Conservation (phyloP, 2,329 filamentous ascomycete genomes). For the Zopfia rhizophila region DNA sequence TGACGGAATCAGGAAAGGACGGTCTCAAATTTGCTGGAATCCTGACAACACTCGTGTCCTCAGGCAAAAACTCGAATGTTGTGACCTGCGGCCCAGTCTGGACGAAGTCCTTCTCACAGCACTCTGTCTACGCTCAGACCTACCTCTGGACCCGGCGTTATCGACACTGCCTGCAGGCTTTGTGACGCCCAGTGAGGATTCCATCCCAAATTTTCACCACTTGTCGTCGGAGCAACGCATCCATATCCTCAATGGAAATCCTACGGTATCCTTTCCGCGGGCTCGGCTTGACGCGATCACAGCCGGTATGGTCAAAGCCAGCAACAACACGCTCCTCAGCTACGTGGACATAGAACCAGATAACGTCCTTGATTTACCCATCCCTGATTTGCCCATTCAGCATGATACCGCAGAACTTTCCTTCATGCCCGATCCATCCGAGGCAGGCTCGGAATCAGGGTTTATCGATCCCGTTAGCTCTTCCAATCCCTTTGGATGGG, state of each 20-base stretch:
- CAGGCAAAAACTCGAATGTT: slow-evolving; percentile 10
- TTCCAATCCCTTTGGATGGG: slow-evolving; percentile 1
- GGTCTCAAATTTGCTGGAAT: slow-evolving; percentile 6
- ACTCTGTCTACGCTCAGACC: slow-evolving; percentile 4
- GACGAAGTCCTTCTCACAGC: slow-evolving; percentile 5
- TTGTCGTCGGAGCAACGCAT: background rate
- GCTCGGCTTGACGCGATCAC: background rate
- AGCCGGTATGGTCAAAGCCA: background rate
- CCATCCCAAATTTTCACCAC: background rate
- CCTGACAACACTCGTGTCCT: slow-evolving; percentile 8
- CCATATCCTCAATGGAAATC: background rate
- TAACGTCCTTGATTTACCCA: background rate
- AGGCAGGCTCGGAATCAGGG: no score
- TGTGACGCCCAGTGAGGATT: slow-evolving; percentile 6
- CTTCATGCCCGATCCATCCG: background rate
- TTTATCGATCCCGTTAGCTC: slow-evolving; percentile 4
- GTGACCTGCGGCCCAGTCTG: slow-evolving; percentile 2
- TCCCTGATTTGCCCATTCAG: no score
- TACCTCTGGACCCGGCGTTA: background rate
- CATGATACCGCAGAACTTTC: no score
- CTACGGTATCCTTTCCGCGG: background rate
- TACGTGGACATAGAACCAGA: slow-evolving; percentile 5
- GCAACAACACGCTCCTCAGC: slow-evolving; percentile 1
- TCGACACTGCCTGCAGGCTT: slow-evolving; percentile 3
- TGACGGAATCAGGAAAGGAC: background rate